Percentiles rank a stretch among this genome's conserved stretches.
phyloP scores from a whole-genome alignment of 169 alveolate species.

The Eimeria brunetti region DNA sequence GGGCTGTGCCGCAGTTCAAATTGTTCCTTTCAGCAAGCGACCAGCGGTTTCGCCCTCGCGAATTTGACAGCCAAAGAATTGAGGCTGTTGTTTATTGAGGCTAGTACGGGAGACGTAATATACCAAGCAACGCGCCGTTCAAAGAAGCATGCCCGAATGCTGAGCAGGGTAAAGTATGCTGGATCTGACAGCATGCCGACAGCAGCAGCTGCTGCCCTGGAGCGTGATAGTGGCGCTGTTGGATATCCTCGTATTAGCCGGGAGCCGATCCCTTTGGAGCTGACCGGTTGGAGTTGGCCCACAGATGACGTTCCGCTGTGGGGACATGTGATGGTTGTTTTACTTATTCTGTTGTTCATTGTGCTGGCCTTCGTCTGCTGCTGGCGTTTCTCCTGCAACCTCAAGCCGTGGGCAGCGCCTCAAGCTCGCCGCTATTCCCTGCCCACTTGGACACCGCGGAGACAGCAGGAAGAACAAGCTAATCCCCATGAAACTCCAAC shows the following conservation, averaged over 20 bases:
- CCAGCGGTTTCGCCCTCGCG: background rate
- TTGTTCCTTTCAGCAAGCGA: background rate
- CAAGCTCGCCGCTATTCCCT: background rate
- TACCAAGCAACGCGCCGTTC: background rate
- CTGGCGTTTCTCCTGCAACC: background rate
- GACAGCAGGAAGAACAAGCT: background rate
- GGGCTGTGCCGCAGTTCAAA: background rate
- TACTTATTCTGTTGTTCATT: background rate
- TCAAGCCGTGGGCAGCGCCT: background rate
- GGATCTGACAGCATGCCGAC: background rate
- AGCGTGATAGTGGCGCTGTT: background rate
- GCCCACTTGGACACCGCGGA: background rate
- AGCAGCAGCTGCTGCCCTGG: background rate
- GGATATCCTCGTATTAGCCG: background rate
- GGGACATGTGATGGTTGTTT: background rate
- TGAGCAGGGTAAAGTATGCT: background rate
- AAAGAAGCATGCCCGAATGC: background rate
- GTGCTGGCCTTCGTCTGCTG: background rate
- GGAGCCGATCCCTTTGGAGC: background rate
- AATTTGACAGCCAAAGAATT: background rate
- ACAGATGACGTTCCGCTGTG: background rate
- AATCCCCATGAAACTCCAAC: background rate
- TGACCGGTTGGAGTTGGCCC: constrained; percentile 2
- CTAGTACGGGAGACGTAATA: constrained; percentile 1
- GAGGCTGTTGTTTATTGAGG: constrained; percentile 3